Conservation (phyloP, 805 yeast species). For the Monosporozyma servazzii region DNA sequence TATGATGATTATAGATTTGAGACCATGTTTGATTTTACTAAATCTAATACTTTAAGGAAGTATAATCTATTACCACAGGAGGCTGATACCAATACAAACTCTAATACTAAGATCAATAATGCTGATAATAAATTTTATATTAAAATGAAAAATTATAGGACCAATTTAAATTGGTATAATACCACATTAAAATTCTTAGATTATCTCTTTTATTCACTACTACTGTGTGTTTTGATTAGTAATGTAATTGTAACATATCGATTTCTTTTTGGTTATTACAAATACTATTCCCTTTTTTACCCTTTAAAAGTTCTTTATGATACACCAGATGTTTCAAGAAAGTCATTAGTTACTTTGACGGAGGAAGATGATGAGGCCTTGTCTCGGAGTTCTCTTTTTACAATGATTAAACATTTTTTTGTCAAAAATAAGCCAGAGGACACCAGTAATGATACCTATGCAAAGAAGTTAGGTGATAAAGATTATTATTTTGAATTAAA, state of each 20-base stretch:
- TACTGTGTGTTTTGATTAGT: conserved; percentile 6
- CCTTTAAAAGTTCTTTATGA: not conserved
- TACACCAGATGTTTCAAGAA: conserved; percentile 16
- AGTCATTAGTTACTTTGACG: conserved; percentile 13
- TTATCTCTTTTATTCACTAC: conserved; percentile 6
- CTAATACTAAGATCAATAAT: not conserved
- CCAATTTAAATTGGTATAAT: conserved; percentile 7
- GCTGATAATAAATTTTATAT: not conserved
- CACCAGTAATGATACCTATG: conserved; percentile 5
- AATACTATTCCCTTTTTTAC: conserved; percentile 17
- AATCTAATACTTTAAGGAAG: conserved; percentile 17
- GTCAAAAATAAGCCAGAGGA: conserved; percentile 2
- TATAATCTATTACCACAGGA: conserved; percentile 12
- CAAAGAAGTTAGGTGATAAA: conserved; percentile 8
- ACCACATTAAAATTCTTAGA: conserved; percentile 11
- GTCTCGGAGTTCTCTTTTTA: conserved; percentile 16
- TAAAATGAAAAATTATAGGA: not conserved
- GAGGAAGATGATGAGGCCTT: conserved; percentile 16
- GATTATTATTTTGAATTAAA: conserved; percentile 44
- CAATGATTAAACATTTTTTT: conserved; percentile 14
- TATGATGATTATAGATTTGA: conserved; percentile 3
- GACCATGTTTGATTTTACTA: conserved; percentile 21
- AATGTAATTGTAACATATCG: conserved; percentile 13
- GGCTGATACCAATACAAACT: not conserved
- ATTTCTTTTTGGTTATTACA: conserved; percentile 16